Conservation (phyloP, 2,329 filamentous ascomycete species). For the Lojkania enalia region DNA sequence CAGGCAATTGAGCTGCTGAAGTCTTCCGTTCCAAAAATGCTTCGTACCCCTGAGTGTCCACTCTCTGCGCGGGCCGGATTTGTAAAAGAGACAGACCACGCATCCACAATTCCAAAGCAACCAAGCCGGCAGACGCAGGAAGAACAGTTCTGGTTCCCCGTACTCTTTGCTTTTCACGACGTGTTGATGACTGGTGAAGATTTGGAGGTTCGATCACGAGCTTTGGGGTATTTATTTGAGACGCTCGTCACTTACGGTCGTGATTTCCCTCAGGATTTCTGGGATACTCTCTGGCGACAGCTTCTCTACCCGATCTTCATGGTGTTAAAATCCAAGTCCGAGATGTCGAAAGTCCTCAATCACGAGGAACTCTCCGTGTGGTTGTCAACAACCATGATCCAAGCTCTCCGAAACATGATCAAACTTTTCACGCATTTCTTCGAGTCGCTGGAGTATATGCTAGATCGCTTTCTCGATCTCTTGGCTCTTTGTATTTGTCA, state of each 20-base stretch:
- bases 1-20: slow-evolving; percentile 95
- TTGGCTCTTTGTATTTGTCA: slow-evolving; percentile 96
- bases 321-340: slow-evolving; percentile 92
- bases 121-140: slow-evolving; percentile 84
- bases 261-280: slow-evolving; percentile 91
- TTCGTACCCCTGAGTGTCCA: slow-evolving; percentile 93
- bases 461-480: slow-evolving; percentile 94
- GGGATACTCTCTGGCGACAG: slow-evolving; percentile 97
- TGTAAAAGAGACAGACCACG: slow-evolving; percentile 52
- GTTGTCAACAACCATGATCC: slow-evolving; percentile 99
- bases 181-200: slow-evolving; percentile 99
- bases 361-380: slow-evolving; percentile 98
- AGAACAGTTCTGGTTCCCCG: slow-evolving; percentile 98
- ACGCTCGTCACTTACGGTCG: slow-evolving; percentile 87
- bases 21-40: slow-evolving; percentile 90
- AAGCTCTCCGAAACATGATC: slow-evolving; percentile 97
- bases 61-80: slow-evolving; percentile 68
- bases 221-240: slow-evolving; percentile 95
- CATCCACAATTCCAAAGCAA: slow-evolving; percentile 60
- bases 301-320: slow-evolving; percentile 98
- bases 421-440: slow-evolving; percentile 99
- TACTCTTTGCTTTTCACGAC: slow-evolving; percentile 97
- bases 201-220: slow-evolving; percentile 85
- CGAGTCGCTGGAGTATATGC: slow-evolving; percentile 93
- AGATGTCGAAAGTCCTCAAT: slow-evolving; percentile 93